Evolutionary conservation across 1,284 basidiomycete species (phyloP).

Genomic region (Bondarzewia mesenterica): DNA sequence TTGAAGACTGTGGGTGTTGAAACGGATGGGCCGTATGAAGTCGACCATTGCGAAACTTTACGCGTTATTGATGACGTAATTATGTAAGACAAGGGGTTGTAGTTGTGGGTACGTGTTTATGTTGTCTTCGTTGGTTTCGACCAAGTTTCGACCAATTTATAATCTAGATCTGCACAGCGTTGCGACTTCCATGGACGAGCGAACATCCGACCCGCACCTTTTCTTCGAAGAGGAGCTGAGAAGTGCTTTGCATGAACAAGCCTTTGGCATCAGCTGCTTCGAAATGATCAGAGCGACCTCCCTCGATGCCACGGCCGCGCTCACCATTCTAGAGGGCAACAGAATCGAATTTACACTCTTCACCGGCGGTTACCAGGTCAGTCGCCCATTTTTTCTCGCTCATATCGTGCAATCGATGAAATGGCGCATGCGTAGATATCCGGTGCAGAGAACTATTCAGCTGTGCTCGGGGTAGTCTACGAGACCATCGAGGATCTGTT

Average conservation of each 20-base stretch:
- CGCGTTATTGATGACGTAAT: too few species aligned
- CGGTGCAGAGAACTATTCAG: too few species aligned
- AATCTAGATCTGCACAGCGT: too few species aligned
- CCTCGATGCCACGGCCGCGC: conserved; percentile 8
- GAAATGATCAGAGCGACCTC: conserved; percentile 1
- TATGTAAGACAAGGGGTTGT: too few species aligned
- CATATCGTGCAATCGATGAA: too few species aligned
- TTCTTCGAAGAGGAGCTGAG: conserved; percentile 12
- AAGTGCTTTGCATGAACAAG: conserved; percentile 10
- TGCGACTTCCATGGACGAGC: neutral
- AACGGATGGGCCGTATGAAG: too few species aligned
- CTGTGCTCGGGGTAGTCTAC: conserved; percentile 1
- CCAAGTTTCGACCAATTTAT: too few species aligned
- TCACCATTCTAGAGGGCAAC: conserved; percentile 10
- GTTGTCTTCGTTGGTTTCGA: too few species aligned
- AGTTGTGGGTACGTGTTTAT: too few species aligned
- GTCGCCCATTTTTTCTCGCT: neutral
- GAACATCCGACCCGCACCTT: neutral
- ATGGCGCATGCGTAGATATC: too few species aligned
- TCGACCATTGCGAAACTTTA: too few species aligned
- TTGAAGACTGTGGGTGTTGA: neutral
- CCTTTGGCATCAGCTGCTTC: conserved; percentile 7
- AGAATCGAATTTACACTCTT: conserved; percentile 10
- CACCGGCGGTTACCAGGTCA: conserved; percentile 10
- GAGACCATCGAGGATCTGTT: conserved; percentile 15